These are phyloP conservation scores for Talaromyces sp. DNA, from an alignment of 2,329 filamentous ascomycete species.

Conservation along the genomic window DNA sequence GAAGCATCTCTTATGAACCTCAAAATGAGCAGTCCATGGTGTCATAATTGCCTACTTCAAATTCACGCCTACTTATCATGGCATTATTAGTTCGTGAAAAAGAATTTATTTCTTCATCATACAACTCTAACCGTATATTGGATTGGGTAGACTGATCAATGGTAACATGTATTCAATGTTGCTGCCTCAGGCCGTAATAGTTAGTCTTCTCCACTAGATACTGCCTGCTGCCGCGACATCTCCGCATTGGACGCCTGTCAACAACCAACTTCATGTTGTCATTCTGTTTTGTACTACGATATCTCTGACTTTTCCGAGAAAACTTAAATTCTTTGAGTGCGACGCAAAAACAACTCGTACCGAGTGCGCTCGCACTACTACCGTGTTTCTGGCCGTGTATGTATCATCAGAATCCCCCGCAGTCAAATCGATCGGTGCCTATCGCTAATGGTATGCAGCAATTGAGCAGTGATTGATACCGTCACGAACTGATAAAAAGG, in stretches of 20 bases:
- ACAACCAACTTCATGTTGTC: slow-evolving; percentile 15
- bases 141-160: not conserved
- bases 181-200: slow-evolving; percentile 14
- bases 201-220: not conserved
- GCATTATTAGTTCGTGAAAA: not conserved
- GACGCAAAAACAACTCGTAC: not conserved
- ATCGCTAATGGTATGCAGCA: slow-evolving; percentile 11
- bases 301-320: not conserved
- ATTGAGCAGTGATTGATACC: not conserved
- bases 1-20: not conserved
- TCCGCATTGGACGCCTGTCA: slow-evolving; percentile 10
- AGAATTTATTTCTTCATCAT: not conserved
- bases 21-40: not conserved
- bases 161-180: not conserved
- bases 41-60: not conserved
- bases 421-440: slow-evolving; percentile 9
- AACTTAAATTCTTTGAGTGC: not conserved
- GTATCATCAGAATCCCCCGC: not conserved
- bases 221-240: slow-evolving; percentile 8
- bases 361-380: not conserved
- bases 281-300: slow-evolving; percentile 1
- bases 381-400: not conserved
- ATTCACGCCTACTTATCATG: not conserved
- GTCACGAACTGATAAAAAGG: not conserved
- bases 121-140: not conserved